Evolutionary conservation across 371 early-diverging fungal genomes (phyloP), one percentile per base, ranked within the genome.

Genomic region (Haplosporangium sp.): DNA sequence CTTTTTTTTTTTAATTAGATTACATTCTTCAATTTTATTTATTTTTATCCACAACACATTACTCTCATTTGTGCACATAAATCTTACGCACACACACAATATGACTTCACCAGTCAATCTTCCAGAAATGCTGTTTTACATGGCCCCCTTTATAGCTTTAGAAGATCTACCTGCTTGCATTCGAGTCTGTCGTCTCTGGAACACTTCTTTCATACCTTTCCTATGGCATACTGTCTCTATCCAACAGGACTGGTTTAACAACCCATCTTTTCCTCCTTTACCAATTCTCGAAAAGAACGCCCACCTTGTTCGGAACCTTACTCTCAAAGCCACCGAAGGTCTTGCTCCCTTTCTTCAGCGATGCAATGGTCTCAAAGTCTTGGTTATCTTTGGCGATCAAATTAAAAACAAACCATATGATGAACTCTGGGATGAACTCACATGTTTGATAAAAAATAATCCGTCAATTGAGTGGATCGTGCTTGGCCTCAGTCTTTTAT

Each of bases 101-200:
- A 71, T 61, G 66, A 45, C 37, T 52, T 53, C 45, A 34, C 69
- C 66, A 8, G 1, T 75, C 17, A 56, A 65, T 37, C 65, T 72
- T 52, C 77, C 77, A 40, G 72, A 72, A 52, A 72, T 77, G 52
- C 66, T 65, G 7, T 58, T 61, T n/a, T 69, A 69, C 62, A 56
- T 72, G 9, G 69, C 72, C 0, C 61, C 65, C 3, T 65, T 58
- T 44, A 17, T 72, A 19, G 7, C 69, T 13, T 52, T 27, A 7
- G 20, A 55, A 35, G 72, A 67, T 52, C 63, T 72, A 17, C 56
- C 65, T 35, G 3, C 62, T 6, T 72, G 69, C 37, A 39, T 61
- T 39, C 58, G 15, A 2, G 77, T 77, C 27, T 72, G 61, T 39
- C 72, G 72, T n/a, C 72, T 58, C 37, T 77, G 77, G 77, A 40